phyloP scores from a whole-genome alignment of 129 eudicot species.

The Ambrosia trifida region DNA sequence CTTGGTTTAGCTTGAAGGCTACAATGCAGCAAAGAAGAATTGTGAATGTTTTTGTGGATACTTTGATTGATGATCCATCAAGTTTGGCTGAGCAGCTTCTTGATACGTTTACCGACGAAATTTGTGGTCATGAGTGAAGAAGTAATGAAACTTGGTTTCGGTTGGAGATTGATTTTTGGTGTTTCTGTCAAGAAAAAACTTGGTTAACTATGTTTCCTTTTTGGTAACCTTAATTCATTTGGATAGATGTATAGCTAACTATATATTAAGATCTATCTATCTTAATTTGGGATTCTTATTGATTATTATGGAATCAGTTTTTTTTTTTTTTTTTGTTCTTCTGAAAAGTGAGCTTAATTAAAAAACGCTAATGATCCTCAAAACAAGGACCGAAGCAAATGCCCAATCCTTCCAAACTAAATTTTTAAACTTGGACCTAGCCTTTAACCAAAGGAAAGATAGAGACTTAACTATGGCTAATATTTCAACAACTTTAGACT shows the following conservation, averaged over 20 bases:
- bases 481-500: too few species aligned
- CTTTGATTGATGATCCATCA: conserved; percentile 59
- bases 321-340: background rate
- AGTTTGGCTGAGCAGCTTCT: conserved; percentile 74
- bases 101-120: conserved; percentile 62
- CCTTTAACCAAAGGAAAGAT: too few species aligned
- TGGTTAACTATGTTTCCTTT: conserved; percentile 14
- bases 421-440: too few species aligned
- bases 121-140: conserved; percentile 38
- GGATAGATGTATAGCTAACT: conserved; percentile 34
- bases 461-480: too few species aligned
- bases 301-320: conserved; percentile 11
- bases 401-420: too few species aligned
- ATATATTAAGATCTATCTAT: conserved; percentile 18
- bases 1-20: conserved; percentile 82
- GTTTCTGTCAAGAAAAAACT: background rate
- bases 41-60: conserved; percentile 59
- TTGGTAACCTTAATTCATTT: conserved; percentile 15
- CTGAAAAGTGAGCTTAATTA: too few species aligned
- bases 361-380: too few species aligned
- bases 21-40: conserved; percentile 60
- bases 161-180: background rate
- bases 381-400: too few species aligned
- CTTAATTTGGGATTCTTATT: conserved; percentile 22
- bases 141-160: background rate